Conservation (phyloP, 2,329 filamentous ascomycete genomes). For the Cordyceps cateniannulata region DNA sequence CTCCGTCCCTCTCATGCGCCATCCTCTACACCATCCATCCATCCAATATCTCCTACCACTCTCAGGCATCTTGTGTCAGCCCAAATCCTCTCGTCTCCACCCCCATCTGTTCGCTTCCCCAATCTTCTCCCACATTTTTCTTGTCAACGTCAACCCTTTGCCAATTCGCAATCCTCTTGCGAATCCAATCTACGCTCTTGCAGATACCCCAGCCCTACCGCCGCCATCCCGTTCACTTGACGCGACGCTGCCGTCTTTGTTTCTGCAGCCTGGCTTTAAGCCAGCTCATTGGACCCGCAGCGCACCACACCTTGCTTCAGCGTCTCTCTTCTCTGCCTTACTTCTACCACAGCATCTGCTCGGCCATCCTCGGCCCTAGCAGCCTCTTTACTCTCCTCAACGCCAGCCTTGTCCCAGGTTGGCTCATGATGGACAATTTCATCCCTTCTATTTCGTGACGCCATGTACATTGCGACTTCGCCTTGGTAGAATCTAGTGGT, state of each 20-base stretch:
- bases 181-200: background rate
- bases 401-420: slow-evolving; percentile 7
- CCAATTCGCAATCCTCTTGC: slow-evolving; percentile 9
- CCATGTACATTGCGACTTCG: slow-evolving; percentile 10
- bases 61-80: background rate
- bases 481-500: background rate
- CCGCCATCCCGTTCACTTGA: background rate
- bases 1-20: background rate
- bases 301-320: background rate
- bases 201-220: slow-evolving; percentile 1
- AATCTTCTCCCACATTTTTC: background rate
- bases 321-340: background rate
- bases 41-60: background rate
- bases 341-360: background rate
- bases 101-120: background rate
- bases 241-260: background rate
- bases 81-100: background rate
- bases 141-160: slow-evolving; percentile 8
- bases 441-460: slow-evolving; percentile 11
- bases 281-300: background rate
- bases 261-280: background rate
- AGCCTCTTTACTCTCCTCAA: background rate
- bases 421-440: slow-evolving; percentile 13
- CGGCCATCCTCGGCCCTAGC: background rate
- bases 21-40: background rate